phyloP scores from a whole-genome alignment of 441 rosid genomes.

The Adansonia grandidieri region DNA sequence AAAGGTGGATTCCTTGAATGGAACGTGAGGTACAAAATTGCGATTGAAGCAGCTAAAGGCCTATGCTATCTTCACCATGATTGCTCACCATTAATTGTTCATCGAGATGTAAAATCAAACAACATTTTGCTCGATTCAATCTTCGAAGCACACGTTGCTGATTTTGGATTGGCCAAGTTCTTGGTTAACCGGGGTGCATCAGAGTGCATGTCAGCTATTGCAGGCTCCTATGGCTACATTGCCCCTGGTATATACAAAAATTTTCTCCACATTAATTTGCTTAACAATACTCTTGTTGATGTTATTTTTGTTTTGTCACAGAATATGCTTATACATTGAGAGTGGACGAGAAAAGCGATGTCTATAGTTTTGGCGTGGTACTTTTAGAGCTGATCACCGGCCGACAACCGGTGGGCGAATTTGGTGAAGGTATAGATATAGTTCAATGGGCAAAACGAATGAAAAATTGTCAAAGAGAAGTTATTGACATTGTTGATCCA shows the following conservation, averaged over 20 bases:
- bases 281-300: neutral
- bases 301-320: neutral
- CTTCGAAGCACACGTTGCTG: conserved; percentile 56
- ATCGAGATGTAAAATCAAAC: conserved; percentile 53
- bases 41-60: conserved; percentile 54
- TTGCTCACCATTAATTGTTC: conserved; percentile 54
- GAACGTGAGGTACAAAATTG: conserved; percentile 52
- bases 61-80: conserved; percentile 59
- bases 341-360: conserved; percentile 56
- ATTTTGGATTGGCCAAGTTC: conserved; percentile 53
- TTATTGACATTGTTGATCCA: conserved; percentile 36
- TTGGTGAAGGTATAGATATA: conserved; percentile 49
- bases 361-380: conserved; percentile 53
- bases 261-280: neutral
- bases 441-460: conserved; percentile 45
- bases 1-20: conserved; percentile 46
- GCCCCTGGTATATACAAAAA: conserved; percentile 44
- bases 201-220: conserved; percentile 34
- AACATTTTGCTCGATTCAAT: conserved; percentile 31
- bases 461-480: conserved; percentile 37
- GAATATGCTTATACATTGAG: conserved; percentile 51
- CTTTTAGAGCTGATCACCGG: conserved; percentile 45
- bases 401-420: conserved; percentile 46
- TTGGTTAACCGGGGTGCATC: conserved; percentile 40
- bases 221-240: conserved; percentile 56